Conservation (phyloP, 2,329 filamentous ascomycete genomes). For the Talaromyces sp. region DNA sequence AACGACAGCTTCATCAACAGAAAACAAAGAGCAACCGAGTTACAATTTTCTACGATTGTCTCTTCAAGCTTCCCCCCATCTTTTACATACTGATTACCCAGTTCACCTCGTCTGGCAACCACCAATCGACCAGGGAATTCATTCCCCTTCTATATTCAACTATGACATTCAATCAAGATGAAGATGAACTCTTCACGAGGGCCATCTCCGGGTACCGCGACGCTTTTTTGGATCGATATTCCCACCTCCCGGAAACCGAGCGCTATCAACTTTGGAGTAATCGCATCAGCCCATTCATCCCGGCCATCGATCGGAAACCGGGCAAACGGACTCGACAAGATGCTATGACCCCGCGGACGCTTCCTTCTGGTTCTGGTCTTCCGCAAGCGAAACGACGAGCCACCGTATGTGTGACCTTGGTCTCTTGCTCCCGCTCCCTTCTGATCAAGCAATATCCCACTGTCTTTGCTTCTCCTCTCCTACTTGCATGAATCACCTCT, state of each 20-base stretch:
- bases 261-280: conserved; percentile 45
- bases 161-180: conserved; percentile 40
- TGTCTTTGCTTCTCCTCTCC: conserved; percentile 16
- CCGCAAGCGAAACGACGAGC: conserved; percentile 48
- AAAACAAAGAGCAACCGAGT: background rate
- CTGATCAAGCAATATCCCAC: conserved; percentile 22
- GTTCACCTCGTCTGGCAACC: background rate
- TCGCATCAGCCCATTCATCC: conserved; percentile 43
- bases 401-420: conserved; percentile 48
- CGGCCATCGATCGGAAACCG: conserved; percentile 35
- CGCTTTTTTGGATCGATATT: conserved; percentile 44
- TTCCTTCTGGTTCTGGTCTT: conserved; percentile 40
- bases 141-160: conserved; percentile 27
- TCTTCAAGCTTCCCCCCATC: conserved; percentile 4
- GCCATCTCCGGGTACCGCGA: conserved; percentile 47
- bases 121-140: background rate
- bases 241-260: conserved; percentile 45
- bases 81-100: conserved; percentile 36
- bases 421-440: conserved; percentile 42
- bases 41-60: background rate
- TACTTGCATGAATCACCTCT: conserved; percentile 13
- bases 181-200: conserved; percentile 44
- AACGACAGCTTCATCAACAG: background rate
- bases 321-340: conserved; percentile 48
- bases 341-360: conserved; percentile 37